Evolutionary conservation across 345 rosid species (phyloP).

Genomic region (Alliaria petiolata): DNA sequence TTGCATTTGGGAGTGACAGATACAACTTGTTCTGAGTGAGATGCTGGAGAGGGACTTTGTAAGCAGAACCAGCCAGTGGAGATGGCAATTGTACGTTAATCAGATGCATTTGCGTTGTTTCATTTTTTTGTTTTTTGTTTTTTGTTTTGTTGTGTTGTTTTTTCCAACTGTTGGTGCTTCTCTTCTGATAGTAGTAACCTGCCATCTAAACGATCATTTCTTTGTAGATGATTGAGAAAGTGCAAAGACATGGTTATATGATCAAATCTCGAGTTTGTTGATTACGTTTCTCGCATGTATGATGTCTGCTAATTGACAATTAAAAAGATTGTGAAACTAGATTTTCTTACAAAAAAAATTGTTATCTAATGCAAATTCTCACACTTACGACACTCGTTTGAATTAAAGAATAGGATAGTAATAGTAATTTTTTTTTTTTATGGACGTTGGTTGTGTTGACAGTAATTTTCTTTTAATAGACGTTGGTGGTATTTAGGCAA

Average conservation of each 20-base stretch:
- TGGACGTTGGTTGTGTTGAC: no score
- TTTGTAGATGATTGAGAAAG: conserved; percentile 24
- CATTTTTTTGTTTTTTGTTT: conserved; percentile 7
- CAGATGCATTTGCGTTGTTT: conserved; percentile 24
- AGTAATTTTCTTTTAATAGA: no score
- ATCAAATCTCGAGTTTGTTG: conserved; percentile 5
- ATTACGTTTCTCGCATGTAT: background rate
- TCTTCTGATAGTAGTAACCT: background rate
- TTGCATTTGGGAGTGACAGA: conserved; percentile 27
- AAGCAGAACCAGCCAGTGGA: conserved; percentile 21
- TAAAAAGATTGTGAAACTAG: no score
- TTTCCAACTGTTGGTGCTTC: background rate
- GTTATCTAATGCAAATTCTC: no score
- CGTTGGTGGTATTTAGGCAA: no score
- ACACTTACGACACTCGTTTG: no score
- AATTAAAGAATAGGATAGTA: no score
- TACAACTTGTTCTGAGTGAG: conserved; percentile 10
- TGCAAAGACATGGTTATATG: conserved; percentile 10
- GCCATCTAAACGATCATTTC: background rate
- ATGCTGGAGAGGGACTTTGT: conserved; percentile 24
- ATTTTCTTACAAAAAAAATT: no score
- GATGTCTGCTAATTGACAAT: background rate
- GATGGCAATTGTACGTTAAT: conserved; percentile 17
- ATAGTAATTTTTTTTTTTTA: no score
- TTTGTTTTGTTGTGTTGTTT: background rate